phyloP scores from a whole-genome alignment of 2,329 filamentous ascomycete species.

The Cladophialophora chaetospira region DNA sequence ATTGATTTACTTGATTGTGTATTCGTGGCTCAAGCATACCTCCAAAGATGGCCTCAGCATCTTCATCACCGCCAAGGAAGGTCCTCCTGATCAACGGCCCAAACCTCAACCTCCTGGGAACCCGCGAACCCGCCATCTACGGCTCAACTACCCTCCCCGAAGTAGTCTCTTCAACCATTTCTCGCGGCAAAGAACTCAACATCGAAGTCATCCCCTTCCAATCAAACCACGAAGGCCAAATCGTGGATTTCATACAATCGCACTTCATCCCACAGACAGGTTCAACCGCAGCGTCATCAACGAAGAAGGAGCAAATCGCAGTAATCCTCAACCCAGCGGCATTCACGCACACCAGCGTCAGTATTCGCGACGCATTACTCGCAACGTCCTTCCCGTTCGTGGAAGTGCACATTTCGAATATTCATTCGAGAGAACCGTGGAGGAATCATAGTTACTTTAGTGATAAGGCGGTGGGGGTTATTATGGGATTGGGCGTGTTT shows the following conservation, averaged over 20 bases:
- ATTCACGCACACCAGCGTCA: slow-evolving; percentile 75
- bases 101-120: slow-evolving; percentile 78
- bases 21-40: no score
- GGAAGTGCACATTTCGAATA: slow-evolving; percentile 75
- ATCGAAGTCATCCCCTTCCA: slow-evolving; percentile 64
- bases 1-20: no score
- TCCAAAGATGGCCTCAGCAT: background rate
- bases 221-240: slow-evolving; percentile 75
- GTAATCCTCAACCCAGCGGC: slow-evolving; percentile 73
- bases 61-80: slow-evolving; percentile 33
- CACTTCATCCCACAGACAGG: slow-evolving; percentile 35
- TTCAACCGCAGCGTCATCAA: background rate
- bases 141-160: slow-evolving; percentile 68
- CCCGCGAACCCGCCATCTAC: slow-evolving; percentile 72
- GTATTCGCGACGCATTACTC: slow-evolving; percentile 71
- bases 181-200: slow-evolving; percentile 54
- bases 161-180: slow-evolving; percentile 54
- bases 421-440: slow-evolving; percentile 70
- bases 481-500: slow-evolving; percentile 67
- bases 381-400: slow-evolving; percentile 72
- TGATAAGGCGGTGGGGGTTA: slow-evolving; percentile 74
- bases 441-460: slow-evolving; percentile 71
- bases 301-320: slow-evolving; percentile 15
- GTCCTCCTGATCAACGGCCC: slow-evolving; percentile 80
- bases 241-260: slow-evolving; percentile 72